Evolutionary conservation across 2,329 filamentous ascomycete species (phyloP), one percentile per base, ranked within the genome.

Genomic region (Rhynchosporium agropyri): DNA sequence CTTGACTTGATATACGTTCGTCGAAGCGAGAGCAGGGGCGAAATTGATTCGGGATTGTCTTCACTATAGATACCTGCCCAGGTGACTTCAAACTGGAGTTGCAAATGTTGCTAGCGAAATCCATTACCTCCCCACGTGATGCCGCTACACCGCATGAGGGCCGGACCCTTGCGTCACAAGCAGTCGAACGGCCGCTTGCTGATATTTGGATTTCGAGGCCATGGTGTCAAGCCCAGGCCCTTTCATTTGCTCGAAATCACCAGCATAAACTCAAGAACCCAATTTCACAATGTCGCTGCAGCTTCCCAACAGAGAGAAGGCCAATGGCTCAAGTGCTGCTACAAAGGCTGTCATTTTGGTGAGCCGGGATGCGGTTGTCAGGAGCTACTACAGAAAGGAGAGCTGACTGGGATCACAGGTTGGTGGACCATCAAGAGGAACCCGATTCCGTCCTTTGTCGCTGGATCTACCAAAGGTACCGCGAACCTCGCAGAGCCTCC

Each of bases 341-440:
- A 97, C 93, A 76, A 98, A 97, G 81, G 94, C 94, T 70, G 89
- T 97, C 71, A 97, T 98, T 79, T 81, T 98, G 82, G 93, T 97
- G 83, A 74, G 82, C 76, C 69, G 61, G 45, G 55, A 45, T 64
- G 58, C 29, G 9, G 9, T 36, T 36, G 33, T 31, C 46, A 56
- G 48, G 42, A 29, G 45, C 13, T 45, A 9, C 15, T 45, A 9
- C 15, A 43, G 62, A 62, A 65, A 66, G 58, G 54, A 53, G 40
- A 53, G 56, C 63, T 72, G 62, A 72, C 64, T 48, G 36, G 58
- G 53, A 62, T 42, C 54, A 61, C 67, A 97, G 93, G 94, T 98
- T 74, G 94, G 94, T 70, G 94, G 95, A 65, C 93, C 95, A 61
- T 97, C 93, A 63, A 87, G 95, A 83, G 95, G 95, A 76, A 99